Conservation (phyloP, 306 rosid species). For the Pyrus bretschneideri region DNA sequence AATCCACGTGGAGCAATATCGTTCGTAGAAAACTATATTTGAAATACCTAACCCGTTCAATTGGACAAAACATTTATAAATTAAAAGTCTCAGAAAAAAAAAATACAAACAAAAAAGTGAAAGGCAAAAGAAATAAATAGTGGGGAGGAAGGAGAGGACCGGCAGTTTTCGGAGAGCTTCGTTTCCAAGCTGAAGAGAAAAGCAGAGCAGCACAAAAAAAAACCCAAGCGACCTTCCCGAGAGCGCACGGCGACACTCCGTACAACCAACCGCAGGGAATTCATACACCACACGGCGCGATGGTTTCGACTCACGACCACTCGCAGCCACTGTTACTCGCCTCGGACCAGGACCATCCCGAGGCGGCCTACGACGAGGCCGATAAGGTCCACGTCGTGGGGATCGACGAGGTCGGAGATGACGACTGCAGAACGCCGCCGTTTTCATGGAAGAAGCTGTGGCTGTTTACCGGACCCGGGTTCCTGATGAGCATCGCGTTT, state of each 20-base stretch:
- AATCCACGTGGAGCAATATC: not conserved
- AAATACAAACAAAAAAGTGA: too few relatives aligned
- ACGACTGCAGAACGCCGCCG: constrained; percentile 31
- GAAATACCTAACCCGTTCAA: not conserved
- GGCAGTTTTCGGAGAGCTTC: constrained; percentile 8
- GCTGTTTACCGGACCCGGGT: constrained; percentile 94
- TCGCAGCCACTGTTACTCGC: constrained; percentile 33
- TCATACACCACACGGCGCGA: not conserved
- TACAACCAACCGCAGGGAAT: not conserved
- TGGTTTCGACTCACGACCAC: constrained; percentile 37
- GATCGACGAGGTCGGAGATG: constrained; percentile 29
- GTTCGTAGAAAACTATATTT: not conserved
- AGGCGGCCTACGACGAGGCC: constrained; percentile 59
- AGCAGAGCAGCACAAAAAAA: not conserved
- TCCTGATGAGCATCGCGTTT: constrained; percentile 92
- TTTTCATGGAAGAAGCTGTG: constrained; percentile 96
- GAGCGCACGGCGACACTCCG: not conserved
- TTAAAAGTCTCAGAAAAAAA: not conserved
- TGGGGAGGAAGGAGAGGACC: not conserved
- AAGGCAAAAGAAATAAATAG: not conserved
- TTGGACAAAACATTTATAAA: not conserved
- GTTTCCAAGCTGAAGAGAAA: not conserved
- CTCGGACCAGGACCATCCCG: constrained; percentile 27
- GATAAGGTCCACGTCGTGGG: constrained; percentile 64
- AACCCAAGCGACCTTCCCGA: not conserved